Percentiles rank a stretch among this genome's conserved stretches.
Conservation (phyloP, 164 flowering plant species). For the Platanus orientalis region DNA sequence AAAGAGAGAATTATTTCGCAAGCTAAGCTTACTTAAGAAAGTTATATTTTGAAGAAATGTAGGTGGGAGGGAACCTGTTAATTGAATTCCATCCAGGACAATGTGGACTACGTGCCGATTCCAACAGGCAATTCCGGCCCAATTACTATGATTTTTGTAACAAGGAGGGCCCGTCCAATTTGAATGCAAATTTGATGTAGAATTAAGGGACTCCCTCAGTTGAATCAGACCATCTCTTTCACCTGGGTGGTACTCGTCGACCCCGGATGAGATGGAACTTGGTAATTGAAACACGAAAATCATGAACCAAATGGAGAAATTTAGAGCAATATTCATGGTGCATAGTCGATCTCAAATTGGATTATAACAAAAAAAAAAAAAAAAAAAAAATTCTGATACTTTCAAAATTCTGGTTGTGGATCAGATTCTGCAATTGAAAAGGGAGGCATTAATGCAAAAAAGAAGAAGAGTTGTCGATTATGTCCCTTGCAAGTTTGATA, state of each 20-base stretch:
- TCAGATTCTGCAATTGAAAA: no score
- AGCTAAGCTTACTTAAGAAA: constrained; percentile 31
- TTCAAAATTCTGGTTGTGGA: no score
- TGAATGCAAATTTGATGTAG: constrained; percentile 25
- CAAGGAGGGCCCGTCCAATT: constrained; percentile 57
- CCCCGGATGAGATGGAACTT: neutral
- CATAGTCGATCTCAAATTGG: neutral
- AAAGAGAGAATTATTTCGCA: constrained; percentile 36
- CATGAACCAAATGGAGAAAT: neutral
- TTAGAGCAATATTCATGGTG: neutral
- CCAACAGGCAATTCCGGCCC: constrained; percentile 43
- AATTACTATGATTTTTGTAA: constrained; percentile 21
- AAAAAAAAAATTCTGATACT: no score
- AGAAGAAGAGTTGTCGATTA: no score
- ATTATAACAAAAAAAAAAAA: neutral
- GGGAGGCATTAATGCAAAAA: no score
- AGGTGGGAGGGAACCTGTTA: constrained; percentile 40
- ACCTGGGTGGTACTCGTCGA: constrained; percentile 18
- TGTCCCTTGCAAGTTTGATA: no score
- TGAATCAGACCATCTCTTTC: constrained; percentile 39
- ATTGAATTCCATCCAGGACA: constrained; percentile 30
- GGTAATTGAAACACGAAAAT: neutral
- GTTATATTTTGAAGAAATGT: constrained; percentile 30
- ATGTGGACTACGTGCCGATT: constrained; percentile 31
- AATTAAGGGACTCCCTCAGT: constrained; percentile 31